These are phyloP conservation scores for Microdochium bolleyi DNA, from an alignment of 2,329 filamentous ascomycete species.

Conservation along the genomic window DNA sequence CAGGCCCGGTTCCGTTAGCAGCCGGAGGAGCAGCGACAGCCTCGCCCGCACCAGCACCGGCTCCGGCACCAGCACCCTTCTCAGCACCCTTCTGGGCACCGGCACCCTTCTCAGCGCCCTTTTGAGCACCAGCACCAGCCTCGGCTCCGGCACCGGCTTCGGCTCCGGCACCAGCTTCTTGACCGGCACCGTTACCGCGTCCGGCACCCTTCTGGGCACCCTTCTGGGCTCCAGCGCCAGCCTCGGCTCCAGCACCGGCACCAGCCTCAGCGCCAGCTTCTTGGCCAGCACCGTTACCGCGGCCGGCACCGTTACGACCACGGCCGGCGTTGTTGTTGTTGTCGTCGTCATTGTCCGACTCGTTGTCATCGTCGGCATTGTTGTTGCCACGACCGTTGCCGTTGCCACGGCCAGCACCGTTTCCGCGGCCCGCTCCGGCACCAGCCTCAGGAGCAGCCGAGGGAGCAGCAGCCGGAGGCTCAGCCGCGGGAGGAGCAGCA, in stretches of 20 bases:
- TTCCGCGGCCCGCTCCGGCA: constrained; percentile 3
- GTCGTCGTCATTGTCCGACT: too few relatives aligned
- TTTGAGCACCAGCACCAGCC: background rate
- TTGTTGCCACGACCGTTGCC: too few relatives aligned
- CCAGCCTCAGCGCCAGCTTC: background rate
- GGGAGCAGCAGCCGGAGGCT: background rate
- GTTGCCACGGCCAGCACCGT: background rate
- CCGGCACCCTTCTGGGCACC: too few relatives aligned
- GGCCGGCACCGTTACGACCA: constrained; percentile 1
- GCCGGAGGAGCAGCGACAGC: background rate
- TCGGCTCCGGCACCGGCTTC: background rate
- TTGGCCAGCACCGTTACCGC: background rate
- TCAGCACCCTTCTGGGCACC: too few relatives aligned
- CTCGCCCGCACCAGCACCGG: background rate
- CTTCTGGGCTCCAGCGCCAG: background rate
- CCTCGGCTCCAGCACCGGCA: background rate
- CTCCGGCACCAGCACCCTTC: background rate
- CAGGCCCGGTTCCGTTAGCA: background rate
- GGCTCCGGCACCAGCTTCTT: background rate
- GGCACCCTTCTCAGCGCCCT: too few relatives aligned
- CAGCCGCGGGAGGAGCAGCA: too few relatives aligned
- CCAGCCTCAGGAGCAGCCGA: background rate
- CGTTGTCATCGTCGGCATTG: too few relatives aligned
- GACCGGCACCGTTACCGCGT: background rate
- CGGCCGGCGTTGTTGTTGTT: too few relatives aligned